Percentiles rank a stretch among this genome's conserved stretches.
Conservation (phyloP, 495 filamentous ascomycete genomes). For the Penicillium paxilli region DNA sequence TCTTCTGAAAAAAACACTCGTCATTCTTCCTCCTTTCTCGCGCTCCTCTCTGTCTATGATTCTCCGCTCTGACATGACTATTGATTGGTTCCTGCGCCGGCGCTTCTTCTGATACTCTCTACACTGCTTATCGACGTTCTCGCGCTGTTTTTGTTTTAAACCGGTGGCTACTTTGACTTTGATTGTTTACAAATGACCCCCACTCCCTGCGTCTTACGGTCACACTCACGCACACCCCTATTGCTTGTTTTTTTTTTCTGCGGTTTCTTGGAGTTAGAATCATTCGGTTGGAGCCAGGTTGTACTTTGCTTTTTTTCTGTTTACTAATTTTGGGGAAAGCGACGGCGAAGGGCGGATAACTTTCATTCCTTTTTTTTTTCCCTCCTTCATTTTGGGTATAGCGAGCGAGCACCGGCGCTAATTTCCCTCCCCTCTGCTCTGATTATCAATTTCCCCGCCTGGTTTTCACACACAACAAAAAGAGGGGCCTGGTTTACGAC, state of each 20-base stretch:
- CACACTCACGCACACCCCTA: slow-evolving; percentile 8
- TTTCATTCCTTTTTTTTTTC: slow-evolving; percentile 31
- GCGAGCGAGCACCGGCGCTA: no score
- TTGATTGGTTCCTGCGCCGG: not conserved
- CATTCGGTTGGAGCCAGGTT: no score
- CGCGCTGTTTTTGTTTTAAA: not conserved
- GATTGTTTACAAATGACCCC: not conserved
- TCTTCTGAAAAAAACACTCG: slow-evolving; percentile 32
- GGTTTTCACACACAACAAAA: no score
- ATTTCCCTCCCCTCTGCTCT: not conserved
- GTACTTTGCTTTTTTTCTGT: no score
- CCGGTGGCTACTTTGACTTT: no score
- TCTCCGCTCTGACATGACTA: not conserved
- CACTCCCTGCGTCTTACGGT: slow-evolving; percentile 5
- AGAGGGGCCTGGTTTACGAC: slow-evolving; percentile 43
- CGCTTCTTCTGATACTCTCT: not conserved
- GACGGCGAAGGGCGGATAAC: no score
- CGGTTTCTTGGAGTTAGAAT: slow-evolving; percentile 30
- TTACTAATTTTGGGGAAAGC: no score
- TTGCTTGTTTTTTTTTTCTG: slow-evolving; percentile 13
- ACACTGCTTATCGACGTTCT: no score
- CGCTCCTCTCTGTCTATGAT: no score
- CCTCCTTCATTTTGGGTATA: no score
- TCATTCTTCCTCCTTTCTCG: no score
- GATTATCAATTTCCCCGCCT: slow-evolving; percentile 4